These are phyloP conservation scores for Colletotrichum nymphaeae DNA, from an alignment of 2,329 filamentous ascomycete genomes.

Conservation along the genomic window DNA sequence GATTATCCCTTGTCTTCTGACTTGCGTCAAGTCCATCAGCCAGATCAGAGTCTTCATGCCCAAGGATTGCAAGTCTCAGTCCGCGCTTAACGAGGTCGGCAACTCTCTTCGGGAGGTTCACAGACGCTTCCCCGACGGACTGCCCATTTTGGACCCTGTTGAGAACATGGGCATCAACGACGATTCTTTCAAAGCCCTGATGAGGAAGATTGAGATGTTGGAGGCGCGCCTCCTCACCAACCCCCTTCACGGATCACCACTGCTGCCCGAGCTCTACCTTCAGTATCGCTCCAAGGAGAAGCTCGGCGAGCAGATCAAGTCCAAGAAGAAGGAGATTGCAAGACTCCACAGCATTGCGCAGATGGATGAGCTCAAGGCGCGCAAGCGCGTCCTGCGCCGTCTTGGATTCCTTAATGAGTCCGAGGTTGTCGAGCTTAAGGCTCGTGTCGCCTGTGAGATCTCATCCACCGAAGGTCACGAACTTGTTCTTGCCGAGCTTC, in stretches of 20 bases:
- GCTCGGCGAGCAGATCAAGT: constrained; percentile 83
- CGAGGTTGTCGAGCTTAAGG: constrained; percentile 96
- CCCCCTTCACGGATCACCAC: constrained; percentile 89
- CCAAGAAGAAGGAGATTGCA: constrained; percentile 86
- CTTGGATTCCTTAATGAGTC: constrained; percentile 95
- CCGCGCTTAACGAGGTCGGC: constrained; percentile 75
- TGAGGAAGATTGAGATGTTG: constrained; percentile 96
- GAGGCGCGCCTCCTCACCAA: constrained; percentile 91
- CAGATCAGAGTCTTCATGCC: constrained; percentile 88
- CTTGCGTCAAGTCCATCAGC: constrained; percentile 85
- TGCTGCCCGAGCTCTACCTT: constrained; percentile 85
- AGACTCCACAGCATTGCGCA: constrained; percentile 90
- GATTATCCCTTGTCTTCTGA: constrained; percentile 86
- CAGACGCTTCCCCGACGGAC: constrained; percentile 89
- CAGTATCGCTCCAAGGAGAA: constrained; percentile 87
- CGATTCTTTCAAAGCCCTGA: constrained; percentile 90
- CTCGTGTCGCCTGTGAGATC: constrained; percentile 96
- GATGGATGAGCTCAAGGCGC: constrained; percentile 94
- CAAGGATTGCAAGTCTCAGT: constrained; percentile 74
- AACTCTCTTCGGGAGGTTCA: constrained; percentile 82
- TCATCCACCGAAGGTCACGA: constrained; percentile 92
- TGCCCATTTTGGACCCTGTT: constrained; percentile 90
- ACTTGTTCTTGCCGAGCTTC: constrained; percentile 88
- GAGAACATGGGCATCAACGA: constrained; percentile 97
- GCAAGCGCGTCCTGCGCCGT: constrained; percentile 93